These are phyloP conservation scores for Fusarium pseudonygamai DNA, from an alignment of 2,329 filamentous ascomycete species.

Conservation along the genomic window DNA sequence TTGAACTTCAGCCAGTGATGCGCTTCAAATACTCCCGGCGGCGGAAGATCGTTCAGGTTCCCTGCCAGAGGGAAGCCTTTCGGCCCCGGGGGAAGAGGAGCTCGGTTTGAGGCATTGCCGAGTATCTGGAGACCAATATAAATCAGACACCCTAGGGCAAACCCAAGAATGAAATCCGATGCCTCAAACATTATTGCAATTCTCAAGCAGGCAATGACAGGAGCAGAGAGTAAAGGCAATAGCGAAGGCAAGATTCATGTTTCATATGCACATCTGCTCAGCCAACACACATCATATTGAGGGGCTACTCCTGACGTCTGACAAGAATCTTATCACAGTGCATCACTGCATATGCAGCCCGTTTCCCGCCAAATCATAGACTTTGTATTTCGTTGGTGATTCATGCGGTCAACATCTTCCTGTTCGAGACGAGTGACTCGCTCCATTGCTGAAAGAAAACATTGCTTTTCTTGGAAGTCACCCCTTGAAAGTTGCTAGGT, in stretches of 20 bases:
- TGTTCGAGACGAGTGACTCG: not conserved
- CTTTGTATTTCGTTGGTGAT: not conserved
- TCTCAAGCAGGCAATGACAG: no score
- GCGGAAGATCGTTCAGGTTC: constrained; percentile 26
- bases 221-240: no score
- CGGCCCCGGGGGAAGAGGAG: constrained; percentile 24
- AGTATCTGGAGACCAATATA: not conserved
- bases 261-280: not conserved
- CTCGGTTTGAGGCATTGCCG: not conserved
- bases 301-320: not conserved
- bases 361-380: not conserved
- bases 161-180: not conserved
- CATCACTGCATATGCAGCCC: not conserved
- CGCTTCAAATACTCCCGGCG: constrained; percentile 6
- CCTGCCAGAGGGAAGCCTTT: constrained; percentile 27
- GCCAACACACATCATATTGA: not conserved
- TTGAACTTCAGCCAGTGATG: constrained; percentile 36
- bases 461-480: not conserved
- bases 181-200: not conserved
- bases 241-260: no score
- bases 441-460: not conserved
- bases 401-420: not conserved
- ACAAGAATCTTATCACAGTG: not conserved
- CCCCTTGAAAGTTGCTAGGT: not conserved
- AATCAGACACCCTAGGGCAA: not conserved